Evolutionary conservation across 768 basidiomycete genomes (phyloP).

Genomic region (Termitomyces sp.): DNA sequence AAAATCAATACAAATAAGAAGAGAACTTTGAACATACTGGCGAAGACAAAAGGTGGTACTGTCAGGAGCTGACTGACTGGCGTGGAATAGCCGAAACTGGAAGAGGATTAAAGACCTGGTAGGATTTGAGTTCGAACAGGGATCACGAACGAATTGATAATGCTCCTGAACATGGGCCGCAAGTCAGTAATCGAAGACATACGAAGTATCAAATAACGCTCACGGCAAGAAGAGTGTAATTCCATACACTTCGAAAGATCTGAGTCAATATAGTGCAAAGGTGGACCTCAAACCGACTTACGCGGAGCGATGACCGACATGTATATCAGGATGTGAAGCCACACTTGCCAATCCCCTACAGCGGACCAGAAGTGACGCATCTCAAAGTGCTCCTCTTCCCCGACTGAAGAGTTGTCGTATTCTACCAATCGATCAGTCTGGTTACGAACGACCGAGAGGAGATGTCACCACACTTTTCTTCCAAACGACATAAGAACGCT

Average conservation of each 20-base stretch:
- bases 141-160: constrained; percentile 42
- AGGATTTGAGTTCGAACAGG: not conserved
- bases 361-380: constrained; percentile 47
- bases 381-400: constrained; percentile 58
- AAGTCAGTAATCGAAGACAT: not conserved
- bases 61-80: constrained; percentile 60
- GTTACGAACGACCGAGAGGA: not conserved
- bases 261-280: not conserved
- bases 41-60: constrained; percentile 60
- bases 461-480: constrained; percentile 40
- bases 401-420: constrained; percentile 49
- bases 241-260: constrained; percentile 46
- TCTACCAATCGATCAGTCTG: constrained; percentile 22
- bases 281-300: constrained; percentile 26
- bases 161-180: constrained; percentile 34
- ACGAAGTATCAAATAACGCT: constrained; percentile 19
- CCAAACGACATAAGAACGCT: constrained; percentile 47
- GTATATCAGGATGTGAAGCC: constrained; percentile 51
- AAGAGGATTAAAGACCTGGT: not conserved
- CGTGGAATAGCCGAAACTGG: constrained; percentile 52
- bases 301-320: constrained; percentile 54
- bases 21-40: constrained; percentile 36
- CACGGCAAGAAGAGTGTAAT: constrained; percentile 69
- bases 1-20: not conserved
- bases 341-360: constrained; percentile 61